Conservation (phyloP, 2,329 filamentous ascomycete species). For the Aspergillus arachidicola region DNA sequence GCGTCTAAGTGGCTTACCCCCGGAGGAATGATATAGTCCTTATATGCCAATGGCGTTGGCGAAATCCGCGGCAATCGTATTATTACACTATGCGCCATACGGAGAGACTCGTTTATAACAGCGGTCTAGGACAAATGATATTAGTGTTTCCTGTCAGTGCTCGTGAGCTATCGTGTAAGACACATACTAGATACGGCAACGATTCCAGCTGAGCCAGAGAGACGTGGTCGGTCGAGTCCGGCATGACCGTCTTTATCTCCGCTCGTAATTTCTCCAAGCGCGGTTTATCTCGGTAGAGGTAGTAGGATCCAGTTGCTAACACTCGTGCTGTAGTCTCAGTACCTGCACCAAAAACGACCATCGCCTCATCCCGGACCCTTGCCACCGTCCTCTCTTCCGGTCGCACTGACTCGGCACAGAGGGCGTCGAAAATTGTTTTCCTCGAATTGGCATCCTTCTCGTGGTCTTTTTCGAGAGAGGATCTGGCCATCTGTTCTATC, state of each 20-base stretch:
- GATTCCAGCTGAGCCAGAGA: slow-evolving; percentile 23
- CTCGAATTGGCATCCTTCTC: not conserved
- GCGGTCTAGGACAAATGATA: slow-evolving; percentile 3
- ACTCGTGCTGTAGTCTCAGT: slow-evolving; percentile 28
- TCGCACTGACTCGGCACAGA: slow-evolving; percentile 3
- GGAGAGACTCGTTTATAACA: slow-evolving; percentile 20
- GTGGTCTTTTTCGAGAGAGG: too few species aligned
- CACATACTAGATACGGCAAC: slow-evolving; percentile 19
- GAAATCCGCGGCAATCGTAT: not conserved
- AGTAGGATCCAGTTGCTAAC: slow-evolving; percentile 19
- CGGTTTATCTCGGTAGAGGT: slow-evolving; percentile 20
- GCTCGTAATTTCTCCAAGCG: slow-evolving; percentile 18
- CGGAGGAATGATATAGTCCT: slow-evolving; percentile 27
- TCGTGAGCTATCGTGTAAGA: not conserved
- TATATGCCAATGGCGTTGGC: not conserved
- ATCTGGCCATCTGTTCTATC: not conserved
- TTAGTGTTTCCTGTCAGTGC: not conserved
- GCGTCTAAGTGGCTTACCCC: slow-evolving; percentile 18
- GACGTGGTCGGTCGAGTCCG: slow-evolving; percentile 1
- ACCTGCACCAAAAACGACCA: slow-evolving; percentile 26
- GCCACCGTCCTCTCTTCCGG: slow-evolving; percentile 16
- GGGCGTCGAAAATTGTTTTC: slow-evolving; percentile 13
- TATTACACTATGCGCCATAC: slow-evolving; percentile 5
- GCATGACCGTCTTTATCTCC: slow-evolving; percentile 20
- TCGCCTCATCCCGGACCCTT: slow-evolving; percentile 23